phyloP scores from a whole-genome alignment of 176 grass and related monocot species.

The Panicum miliaceum region DNA sequence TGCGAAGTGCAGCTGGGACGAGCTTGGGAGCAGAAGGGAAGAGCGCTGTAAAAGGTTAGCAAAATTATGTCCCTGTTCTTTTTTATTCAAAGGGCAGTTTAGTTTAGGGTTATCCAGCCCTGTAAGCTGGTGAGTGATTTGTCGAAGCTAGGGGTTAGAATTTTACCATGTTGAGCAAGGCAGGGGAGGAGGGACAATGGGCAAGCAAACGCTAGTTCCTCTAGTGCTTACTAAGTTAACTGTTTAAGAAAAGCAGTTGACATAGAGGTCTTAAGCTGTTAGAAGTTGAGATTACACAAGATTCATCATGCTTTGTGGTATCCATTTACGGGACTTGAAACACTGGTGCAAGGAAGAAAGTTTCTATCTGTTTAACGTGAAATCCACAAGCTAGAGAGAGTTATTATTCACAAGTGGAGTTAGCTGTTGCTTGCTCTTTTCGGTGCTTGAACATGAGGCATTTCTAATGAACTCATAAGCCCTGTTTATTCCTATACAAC shows the following conservation, averaged over 20 bases:
- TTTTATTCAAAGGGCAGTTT: not conserved
- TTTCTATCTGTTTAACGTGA: constrained; percentile 20
- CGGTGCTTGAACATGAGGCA: constrained; percentile 8
- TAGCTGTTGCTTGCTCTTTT: constrained; percentile 34
- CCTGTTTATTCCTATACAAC: constrained; percentile 20
- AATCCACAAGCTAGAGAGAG: not conserved
- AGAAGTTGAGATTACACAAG: not conserved
- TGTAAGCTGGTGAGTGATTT: constrained; percentile 32
- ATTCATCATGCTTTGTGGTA: not conserved
- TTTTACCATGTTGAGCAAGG: not conserved
- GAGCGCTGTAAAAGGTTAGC: constrained; percentile 52
- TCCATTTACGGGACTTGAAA: not conserved
- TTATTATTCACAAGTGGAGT: not conserved
- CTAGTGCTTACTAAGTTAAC: not conserved
- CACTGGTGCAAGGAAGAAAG: constrained; percentile 7
- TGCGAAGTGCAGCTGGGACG: constrained; percentile 18
- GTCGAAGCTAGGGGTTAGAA: constrained; percentile 18
- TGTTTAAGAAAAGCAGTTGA: not conserved
- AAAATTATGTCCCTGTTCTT: not conserved
- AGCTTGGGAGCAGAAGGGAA: constrained; percentile 40
- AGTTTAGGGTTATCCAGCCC: constrained; percentile 20
- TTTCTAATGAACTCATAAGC: not conserved
- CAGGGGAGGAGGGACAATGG: not conserved
- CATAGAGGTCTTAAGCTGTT: constrained; percentile 14
- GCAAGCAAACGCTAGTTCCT: constrained; percentile 15